Evolutionary conservation across 164 flowering plant species (phyloP).

Genomic region (Berberis thunbergii): DNA sequence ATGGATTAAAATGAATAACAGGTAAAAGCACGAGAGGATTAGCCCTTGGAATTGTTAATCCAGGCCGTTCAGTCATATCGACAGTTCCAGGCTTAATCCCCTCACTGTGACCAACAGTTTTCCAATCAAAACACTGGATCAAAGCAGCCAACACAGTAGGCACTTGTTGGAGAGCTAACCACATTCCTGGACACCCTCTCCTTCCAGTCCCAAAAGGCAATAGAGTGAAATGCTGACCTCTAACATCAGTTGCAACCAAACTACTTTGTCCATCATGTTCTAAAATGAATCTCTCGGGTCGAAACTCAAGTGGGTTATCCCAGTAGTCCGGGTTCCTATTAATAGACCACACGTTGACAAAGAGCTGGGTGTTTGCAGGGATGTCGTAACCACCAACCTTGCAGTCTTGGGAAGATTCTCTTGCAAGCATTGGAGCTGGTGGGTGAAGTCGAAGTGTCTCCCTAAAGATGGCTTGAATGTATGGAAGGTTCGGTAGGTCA

Average conservation of each 20-base stretch:
- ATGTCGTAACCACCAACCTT: conserved; percentile 6
- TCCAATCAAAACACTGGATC: conserved; percentile 13
- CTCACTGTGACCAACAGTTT: not conserved
- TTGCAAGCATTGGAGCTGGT: conserved; percentile 2
- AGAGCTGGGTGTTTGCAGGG: conserved; percentile 3
- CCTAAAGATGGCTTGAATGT: conserved; percentile 5
- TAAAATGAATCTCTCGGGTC: conserved; percentile 10
- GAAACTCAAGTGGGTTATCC: conserved; percentile 6
- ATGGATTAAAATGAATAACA: not conserved
- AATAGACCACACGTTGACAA: conserved; percentile 8
- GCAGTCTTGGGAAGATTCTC: conserved; percentile 8
- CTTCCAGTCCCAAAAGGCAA: conserved; percentile 9
- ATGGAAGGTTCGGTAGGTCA: conserved; percentile 5
- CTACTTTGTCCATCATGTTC: not conserved
- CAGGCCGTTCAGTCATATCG: conserved; percentile 12
- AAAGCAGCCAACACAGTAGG: conserved; percentile 3
- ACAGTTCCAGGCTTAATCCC: not conserved
- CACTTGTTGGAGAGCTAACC: not conserved
- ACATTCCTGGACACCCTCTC: conserved; percentile 9
- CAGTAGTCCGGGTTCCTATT: conserved; percentile 8
- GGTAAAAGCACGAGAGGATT: conserved; percentile 5
- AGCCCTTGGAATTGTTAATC: conserved; percentile 9
- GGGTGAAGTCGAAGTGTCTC: conserved; percentile 11
- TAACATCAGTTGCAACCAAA: not conserved
- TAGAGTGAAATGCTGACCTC: conserved; percentile 4